phyloP scores from a whole-genome alignment of 2,329 filamentous ascomycete genomes.

The Aspergillus brunneoviolaceus region DNA sequence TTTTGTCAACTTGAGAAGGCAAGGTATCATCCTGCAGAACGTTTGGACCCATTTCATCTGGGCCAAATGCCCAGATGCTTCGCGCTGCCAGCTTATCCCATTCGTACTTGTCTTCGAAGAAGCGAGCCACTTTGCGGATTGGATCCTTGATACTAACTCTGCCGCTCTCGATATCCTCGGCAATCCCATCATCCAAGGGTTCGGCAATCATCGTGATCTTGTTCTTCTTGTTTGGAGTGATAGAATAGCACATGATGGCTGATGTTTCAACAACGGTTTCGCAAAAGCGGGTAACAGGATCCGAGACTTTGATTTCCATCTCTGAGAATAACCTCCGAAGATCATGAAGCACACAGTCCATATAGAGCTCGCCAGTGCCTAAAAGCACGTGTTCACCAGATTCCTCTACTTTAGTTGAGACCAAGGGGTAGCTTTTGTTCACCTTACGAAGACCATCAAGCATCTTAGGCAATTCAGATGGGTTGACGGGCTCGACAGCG shows the following conservation, averaged over 20 bases:
- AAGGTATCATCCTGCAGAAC: conserved; percentile 96
- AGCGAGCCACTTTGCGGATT: conserved; percentile 88
- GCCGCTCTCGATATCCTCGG: conserved; percentile 88
- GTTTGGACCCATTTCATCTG: conserved; percentile 91
- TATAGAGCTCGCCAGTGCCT: conserved; percentile 97
- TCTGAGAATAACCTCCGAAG: conserved; percentile 90
- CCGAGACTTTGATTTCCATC: conserved; percentile 99
- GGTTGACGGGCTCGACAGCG: conserved; percentile 96
- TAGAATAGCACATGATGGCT: conserved; percentile 94
- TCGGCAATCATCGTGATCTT: conserved; percentile 98
- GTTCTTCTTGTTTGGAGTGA: conserved; percentile 99
- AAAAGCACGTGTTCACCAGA: conserved; percentile 94
- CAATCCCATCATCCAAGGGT: conserved; percentile 90
- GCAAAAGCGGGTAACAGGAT: conserved; percentile 95
- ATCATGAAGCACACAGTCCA: conserved; percentile 98
- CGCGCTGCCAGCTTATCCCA: conserved; percentile 93
- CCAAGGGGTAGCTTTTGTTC: conserved; percentile 95
- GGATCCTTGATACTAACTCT: conserved; percentile 90
- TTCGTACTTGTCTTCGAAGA: conserved; percentile 95
- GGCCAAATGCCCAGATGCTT: conserved; percentile 98
- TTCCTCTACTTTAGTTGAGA: conserved; percentile 96
- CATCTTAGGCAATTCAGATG: conserved; percentile 98
- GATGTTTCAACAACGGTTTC: conserved; percentile 97
- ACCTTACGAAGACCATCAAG: conserved; percentile 92
- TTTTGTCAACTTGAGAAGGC: conserved; percentile 91